phyloP scores from a whole-genome alignment of 768 basidiomycete species.

The Hortiboletus campestris region DNA sequence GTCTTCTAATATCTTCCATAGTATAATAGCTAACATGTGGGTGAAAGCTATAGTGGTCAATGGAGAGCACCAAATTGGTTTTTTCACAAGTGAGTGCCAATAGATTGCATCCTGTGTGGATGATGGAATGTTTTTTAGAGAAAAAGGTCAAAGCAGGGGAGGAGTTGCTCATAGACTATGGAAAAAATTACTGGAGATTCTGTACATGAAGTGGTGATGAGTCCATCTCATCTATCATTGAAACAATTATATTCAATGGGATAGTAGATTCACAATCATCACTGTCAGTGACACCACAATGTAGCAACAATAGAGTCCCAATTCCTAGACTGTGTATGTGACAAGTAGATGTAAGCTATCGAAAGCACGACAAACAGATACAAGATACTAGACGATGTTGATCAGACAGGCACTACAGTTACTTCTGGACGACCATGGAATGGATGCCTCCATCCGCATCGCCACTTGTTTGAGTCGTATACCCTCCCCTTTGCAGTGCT shows the following conservation, averaged over 20 bases:
- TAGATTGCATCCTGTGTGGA: not conserved
- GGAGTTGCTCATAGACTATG: constrained; percentile 40
- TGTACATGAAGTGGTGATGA: not conserved
- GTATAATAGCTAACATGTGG: not conserved
- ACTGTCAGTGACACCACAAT: not conserved
- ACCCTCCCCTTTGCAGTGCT: constrained; percentile 35
- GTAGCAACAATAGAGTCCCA: not conserved
- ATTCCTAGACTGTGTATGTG: not conserved
- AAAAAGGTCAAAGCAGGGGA: constrained; percentile 28
- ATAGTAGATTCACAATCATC: no score
- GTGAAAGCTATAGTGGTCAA: constrained; percentile 28
- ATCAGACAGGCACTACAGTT: constrained; percentile 33
- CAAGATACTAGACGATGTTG: not conserved
- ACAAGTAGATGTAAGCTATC: not conserved
- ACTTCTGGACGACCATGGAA: constrained; percentile 40
- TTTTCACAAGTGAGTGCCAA: constrained; percentile 34
- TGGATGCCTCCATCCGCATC: constrained; percentile 46
- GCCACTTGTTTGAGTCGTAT: constrained; percentile 37
- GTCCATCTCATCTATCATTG: no score
- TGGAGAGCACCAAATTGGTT: constrained; percentile 37
- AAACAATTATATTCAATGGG: not conserved
- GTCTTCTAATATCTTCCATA: not conserved
- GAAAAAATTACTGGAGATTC: constrained; percentile 25
- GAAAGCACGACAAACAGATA: not conserved
- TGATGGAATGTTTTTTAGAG: constrained; percentile 10